Evolutionary conservation across 176 grass and related monocot species (phyloP).

Genomic region (Poa pratensis): DNA sequence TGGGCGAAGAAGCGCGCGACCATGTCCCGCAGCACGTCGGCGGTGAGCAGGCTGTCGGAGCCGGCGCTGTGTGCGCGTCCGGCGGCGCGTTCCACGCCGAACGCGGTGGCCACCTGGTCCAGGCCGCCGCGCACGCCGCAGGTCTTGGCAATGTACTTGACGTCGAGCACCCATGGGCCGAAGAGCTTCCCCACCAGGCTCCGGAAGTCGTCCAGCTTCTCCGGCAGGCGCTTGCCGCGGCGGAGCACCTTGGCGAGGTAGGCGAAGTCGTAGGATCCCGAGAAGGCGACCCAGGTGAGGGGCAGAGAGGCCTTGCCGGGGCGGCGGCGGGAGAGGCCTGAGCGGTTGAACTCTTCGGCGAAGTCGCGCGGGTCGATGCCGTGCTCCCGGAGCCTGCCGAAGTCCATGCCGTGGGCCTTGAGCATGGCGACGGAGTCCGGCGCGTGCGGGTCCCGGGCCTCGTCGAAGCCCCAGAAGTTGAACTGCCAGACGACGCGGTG

Average conservation of each 20-base stretch:
- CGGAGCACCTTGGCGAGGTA: conserved; percentile 48
- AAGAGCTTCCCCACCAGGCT: not conserved
- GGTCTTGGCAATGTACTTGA: conserved; percentile 44
- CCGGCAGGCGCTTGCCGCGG: conserved; percentile 13
- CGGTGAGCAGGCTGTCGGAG: conserved; percentile 58
- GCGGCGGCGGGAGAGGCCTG: conserved; percentile 15
- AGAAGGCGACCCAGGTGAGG: conserved; percentile 42
- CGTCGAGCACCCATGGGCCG: conserved; percentile 42
- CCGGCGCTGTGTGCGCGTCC: conserved; percentile 48
- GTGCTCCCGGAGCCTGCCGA: not conserved
- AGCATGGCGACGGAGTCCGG: conserved; percentile 42
- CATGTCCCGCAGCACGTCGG: conserved; percentile 34
- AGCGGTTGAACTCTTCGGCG: conserved; percentile 20
- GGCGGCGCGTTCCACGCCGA: conserved; percentile 33
- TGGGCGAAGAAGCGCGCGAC: not conserved
- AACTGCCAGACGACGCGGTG: conserved; percentile 49
- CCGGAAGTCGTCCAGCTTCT: conserved; percentile 36
- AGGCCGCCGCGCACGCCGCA: not conserved
- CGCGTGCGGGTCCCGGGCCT: conserved; percentile 8
- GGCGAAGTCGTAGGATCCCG: conserved; percentile 50
- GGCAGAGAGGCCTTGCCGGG: not conserved
- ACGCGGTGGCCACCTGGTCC: conserved; percentile 28
- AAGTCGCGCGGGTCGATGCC: conserved; percentile 21
- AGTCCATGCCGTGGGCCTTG: conserved; percentile 45
- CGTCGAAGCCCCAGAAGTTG: conserved; percentile 55